Evolutionary conservation across 352 stramenopile species (phyloP), one percentile per base, ranked within the genome.

Genomic region (Blastocystis sp.): DNA sequence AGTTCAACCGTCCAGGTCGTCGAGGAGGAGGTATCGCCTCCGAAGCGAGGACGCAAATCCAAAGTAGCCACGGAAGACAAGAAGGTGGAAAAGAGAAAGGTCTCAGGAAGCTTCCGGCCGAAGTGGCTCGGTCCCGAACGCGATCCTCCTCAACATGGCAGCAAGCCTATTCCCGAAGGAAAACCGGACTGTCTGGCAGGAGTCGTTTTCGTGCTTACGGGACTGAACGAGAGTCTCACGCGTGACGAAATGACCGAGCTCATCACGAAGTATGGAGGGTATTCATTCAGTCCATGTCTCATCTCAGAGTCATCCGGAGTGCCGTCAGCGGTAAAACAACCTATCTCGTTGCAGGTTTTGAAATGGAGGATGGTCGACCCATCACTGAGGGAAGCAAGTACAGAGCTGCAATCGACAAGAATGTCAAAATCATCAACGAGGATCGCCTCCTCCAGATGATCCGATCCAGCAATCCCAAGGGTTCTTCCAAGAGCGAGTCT

Each of bases 251-350:
- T 79, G 69, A 40, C 18, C 16, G 38, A 79, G 21, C 38, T 79
- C 6, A 79, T 79, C 34, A 16, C 53, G n/a, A 53, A 53, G 3
- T 46, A 79, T 24, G 69, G 69, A 21, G 69, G 69, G n/a, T n/a
- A n/a, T n/a, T n/a, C n/a, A n/a, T n/a, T n/a, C n/a, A n/a, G n/a
- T n/a, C n/a, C 18, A 57, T 57, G n/a, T n/a, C n/a, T n/a, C n/a
- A n/a, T n/a, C n/a, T n/a, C n/a, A n/a, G 49, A 29, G 21, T 79
- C 18, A 44, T 51, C 21, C 29, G 38, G 7, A 57, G 40, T 4
- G 69, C 69, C 8, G 69, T 79, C 7, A 79, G 69, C 42, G 69
- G 69, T 14, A 79, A 79, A 29, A 79, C 69, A n/a, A 79, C 24
- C 24, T 79, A 79, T 32, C 34, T 79, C 18, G 69, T 79, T 16